Evolutionary conservation across 2,329 filamentous ascomycete species (phyloP), one percentile per base, ranked within the genome.

Genomic region (Aspergillus sp.): DNA sequence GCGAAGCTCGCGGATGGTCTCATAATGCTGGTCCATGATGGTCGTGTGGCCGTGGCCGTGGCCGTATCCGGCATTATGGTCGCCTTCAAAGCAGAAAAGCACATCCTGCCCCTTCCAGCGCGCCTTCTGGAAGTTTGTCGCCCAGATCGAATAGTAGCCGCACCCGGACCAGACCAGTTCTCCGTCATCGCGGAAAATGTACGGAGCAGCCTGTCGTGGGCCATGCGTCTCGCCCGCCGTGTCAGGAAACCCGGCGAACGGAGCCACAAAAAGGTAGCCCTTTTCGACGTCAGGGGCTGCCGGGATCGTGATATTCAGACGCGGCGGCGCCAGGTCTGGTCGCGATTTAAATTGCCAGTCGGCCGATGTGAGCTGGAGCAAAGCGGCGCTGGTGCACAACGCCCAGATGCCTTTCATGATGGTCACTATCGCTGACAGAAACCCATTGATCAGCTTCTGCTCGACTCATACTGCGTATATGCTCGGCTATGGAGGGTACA

Each of bases 101-200:
- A 75, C 61, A 35, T 72, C 65, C 40, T 68, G 53, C 8, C 68
- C 72, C 28, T 67, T 64, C 62, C 64, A 74, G 4, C 58, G 57
- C 0, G 55, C 65, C 12, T 36, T 38, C 17, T 55, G 71, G 52
- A 76, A 74, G 45, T 74, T 74, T 37, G 64, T 64, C 1, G 64
- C 50, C 66, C 69, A 74, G 46, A 67, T 67, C 19, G 63, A 66
- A 42, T 66, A 72, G 43, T 68, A 66, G 3, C 61, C 64, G 33
- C 71, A 71, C 2, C 72, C 69, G 1, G 71, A 75, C 71, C 71
- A 76, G 14, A 77, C 58, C 0, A 76, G 57, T 30, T 74, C 69
- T 2, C 72, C 72, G 19, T 70, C 53, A 42, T 72, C 64, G 4
- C 63, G 61, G 42, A 74, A 67, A 41, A 76, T 75, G 46, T 75